Evolutionary conservation across 306 rosid genomes (phyloP), one percentile per base, ranked within the genome.

Genomic region (Echinosophora koreensis): DNA sequence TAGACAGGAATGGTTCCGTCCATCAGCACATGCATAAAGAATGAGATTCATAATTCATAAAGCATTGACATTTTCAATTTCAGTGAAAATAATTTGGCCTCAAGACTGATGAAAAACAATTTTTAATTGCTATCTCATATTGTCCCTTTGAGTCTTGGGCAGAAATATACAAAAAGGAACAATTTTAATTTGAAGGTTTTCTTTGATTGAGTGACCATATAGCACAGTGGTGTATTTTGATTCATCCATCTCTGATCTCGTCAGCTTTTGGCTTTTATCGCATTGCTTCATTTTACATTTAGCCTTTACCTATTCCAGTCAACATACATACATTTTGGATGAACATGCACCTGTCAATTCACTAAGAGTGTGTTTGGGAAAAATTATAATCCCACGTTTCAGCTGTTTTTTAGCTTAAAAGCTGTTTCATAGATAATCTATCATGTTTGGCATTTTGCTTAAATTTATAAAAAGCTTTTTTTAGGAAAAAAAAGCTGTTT

Each of bases 281-380:
- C n/a, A 14, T 12, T 69, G 64, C 64, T 2, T 8, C 2, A 9
- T 32, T 42, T 27, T 51, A 64, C 73, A 35, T 59, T 55, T 17
- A 11, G 30, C 17, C n/a, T 59, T 47, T 18, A 46, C 70, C 56
- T 3, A 12, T 34, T 60, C 60, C 0, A 3, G 77, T 81, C 81
- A 62, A 81, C 81, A 74, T 32, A 81, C 81, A 74, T 32, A 17
- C 18, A 66, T 39, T 28, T 44, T 3, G 49, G 41, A 60, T 32
- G n/a, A 81, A 16, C 58, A 81, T 68, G 67, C 46, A 62, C 49
- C 62, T 69, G 18, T 50, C n/a, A n/a, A n/a, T n/a, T n/a, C n/a
- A n/a, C n/a, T n/a, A n/a, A n/a, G n/a, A n/a, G n/a, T n/a, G n/a
- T n/a, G n/a, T n/a, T n/a, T n/a, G n/a, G n/a, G n/a, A n/a, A n/a